Evolutionary conservation across 176 grass and related monocot genomes (phyloP).

Genomic region (Miscanthus lutarioriparius): DNA sequence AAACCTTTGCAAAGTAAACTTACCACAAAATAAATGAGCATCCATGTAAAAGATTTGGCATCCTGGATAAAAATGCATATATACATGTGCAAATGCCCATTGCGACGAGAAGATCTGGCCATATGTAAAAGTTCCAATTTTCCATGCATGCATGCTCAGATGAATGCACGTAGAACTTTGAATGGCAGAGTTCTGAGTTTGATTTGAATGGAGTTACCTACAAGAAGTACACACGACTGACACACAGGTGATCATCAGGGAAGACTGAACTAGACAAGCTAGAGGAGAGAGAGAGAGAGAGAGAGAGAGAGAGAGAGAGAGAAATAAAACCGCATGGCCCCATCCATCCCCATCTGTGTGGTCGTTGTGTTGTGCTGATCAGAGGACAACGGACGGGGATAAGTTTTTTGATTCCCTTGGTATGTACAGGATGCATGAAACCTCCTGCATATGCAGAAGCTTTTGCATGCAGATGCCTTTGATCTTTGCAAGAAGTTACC

Average conservation of each 20-base stretch:
- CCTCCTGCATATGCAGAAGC: constrained; percentile 58
- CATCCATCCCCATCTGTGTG: not conserved
- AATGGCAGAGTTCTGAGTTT: not conserved
- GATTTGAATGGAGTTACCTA: not conserved
- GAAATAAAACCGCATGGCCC: constrained; percentile 11
- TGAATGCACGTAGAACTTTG: not conserved
- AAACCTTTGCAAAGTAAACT: constrained; percentile 32
- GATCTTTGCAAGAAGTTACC: constrained; percentile 99
- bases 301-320: not conserved
- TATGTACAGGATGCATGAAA: constrained; percentile 55
- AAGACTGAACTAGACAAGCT: not conserved
- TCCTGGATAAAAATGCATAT: not conserved
- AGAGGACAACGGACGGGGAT: constrained; percentile 1
- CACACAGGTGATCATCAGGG: not conserved
- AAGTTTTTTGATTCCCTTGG: constrained; percentile 35
- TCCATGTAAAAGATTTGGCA: constrained; percentile 4
- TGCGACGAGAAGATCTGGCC: constrained; percentile 29
- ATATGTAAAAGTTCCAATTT: constrained; percentile 8
- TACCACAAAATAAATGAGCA: constrained; percentile 27
- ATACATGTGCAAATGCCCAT: not conserved
- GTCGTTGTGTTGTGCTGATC: constrained; percentile 23
- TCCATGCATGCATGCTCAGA: not conserved
- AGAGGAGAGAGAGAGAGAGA: not conserved
- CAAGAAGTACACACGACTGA: not conserved
- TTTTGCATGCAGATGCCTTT: constrained; percentile 84